Base-by-base conservation (phyloP, 805 yeast genomes). In the Candida tammaniensis region DNA sequence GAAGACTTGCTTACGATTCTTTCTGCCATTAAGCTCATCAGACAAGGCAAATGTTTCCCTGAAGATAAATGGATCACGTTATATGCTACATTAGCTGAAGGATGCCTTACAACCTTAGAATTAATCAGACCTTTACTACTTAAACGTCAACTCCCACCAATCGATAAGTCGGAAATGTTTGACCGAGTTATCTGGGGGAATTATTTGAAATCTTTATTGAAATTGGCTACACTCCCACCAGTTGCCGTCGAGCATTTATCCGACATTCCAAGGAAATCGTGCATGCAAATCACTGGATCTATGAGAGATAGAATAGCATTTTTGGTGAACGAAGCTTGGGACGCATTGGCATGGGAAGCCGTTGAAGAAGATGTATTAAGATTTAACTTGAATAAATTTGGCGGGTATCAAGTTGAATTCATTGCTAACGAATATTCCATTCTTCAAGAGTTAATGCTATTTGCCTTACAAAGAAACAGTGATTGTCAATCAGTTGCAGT, bases 21-120 rank as follows among this genome's bases (percentile, higher is more conserved):
- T 26, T 65, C 72, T 6, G 73, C 78, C 7, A 66, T 77, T 12
- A 72, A 74, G 44, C 54, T 71, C 18, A 56, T 81, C 39, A 54
- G 78, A 35, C 73, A 69, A 42, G 72, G 80, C 21, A 69, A 66
- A 33, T 78, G 74, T 50, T 83, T 74, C 63, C 91, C 91, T 3
- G 69, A 71, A 28, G 72, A 70, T 19, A 80, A 76, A 46, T 87
- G 95, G 95, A 56, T 86, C 5, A 81, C 93, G 0, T 56, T 85
- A 16, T 72, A 77, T 39, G 72, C 84, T 0, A 44, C 79, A 41
- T 57, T 80, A 14, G 65, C 74, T 21, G 81, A 81, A 43, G 74
- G 80, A 17, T 57, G 80, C 29, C 62, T 80, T 35, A 64, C 72
- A 25, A 59, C 78, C 2, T 59, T 82, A 39, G 81, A 73, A 45